phyloP scores from a whole-genome alignment of 331 rosid genomes.

The Acacia concinna region DNA sequence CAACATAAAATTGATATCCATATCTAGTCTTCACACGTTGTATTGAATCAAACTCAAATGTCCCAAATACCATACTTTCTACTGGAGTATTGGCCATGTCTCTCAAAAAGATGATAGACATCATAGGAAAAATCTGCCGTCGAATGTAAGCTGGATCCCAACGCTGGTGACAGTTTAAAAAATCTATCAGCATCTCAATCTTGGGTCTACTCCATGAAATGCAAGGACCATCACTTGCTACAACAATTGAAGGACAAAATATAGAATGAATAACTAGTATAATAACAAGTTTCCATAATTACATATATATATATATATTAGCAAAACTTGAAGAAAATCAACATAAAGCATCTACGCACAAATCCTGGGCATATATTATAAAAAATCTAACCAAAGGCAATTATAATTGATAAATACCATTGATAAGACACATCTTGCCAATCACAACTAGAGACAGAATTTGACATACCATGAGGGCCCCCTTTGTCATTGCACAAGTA shows the following conservation, averaged over 20 bases:
- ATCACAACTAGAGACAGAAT: background rate
- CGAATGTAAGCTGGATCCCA: constrained; percentile 83
- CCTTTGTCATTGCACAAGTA: constrained; percentile 66
- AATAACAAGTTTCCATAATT: background rate
- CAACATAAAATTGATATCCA: constrained; percentile 62
- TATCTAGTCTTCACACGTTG: constrained; percentile 67
- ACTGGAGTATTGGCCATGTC: constrained; percentile 43
- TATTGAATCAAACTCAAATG: constrained; percentile 70
- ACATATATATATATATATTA: background rate
- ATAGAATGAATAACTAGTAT: constrained; percentile 21
- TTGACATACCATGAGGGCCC: constrained; percentile 52
- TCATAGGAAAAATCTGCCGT: constrained; percentile 68
- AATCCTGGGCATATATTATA: background rate
- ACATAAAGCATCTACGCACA: background rate
- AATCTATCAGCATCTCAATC: constrained; percentile 62
- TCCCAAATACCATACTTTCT: constrained; percentile 56
- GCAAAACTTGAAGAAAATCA: background rate
- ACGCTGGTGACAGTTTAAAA: constrained; percentile 63
- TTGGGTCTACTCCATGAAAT: constrained; percentile 66
- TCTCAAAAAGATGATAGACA: constrained; percentile 81
- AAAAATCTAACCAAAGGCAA: constrained; percentile 8
- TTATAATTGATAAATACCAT: background rate
- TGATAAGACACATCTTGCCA: background rate
- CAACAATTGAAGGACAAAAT: constrained; percentile 14
- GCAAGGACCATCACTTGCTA: constrained; percentile 58